Evolutionary conservation across 345 rosid genomes (phyloP).

Genomic region (Bretschneidera sinensis): DNA sequence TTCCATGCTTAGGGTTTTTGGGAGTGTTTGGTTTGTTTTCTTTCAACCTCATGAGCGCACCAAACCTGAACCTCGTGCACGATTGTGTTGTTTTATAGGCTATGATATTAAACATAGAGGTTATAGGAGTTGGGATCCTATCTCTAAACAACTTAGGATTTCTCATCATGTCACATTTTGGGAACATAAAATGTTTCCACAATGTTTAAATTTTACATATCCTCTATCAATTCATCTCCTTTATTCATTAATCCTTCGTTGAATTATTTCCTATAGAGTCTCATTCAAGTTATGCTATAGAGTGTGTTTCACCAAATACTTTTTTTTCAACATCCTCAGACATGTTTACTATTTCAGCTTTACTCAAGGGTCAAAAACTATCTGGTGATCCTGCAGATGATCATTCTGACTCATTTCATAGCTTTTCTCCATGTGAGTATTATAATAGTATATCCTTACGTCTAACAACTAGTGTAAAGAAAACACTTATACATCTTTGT

Average conservation of each 20-base stretch:
- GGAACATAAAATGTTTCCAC: conserved; percentile 2
- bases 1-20: neutral
- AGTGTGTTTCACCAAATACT: no score
- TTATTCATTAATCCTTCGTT: neutral
- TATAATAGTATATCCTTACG: no score
- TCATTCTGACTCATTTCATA: no score
- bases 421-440: no score
- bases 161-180: conserved; percentile 6
- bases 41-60: neutral
- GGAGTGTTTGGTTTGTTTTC: neutral
- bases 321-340: no score
- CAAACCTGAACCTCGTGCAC: neutral
- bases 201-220: neutral
- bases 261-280: neutral
- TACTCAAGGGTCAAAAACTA: no score
- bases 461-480: no score
- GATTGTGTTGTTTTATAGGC: neutral
- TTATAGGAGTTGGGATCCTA: neutral
- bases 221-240: neutral
- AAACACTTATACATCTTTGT: no score
- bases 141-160: neutral
- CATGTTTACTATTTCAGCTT: no score
- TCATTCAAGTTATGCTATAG: no score
- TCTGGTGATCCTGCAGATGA: no score
- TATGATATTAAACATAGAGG: neutral